phyloP scores from a whole-genome alignment of 2,329 filamentous ascomycete species.

The Fonsecaea pedrosoi region DNA sequence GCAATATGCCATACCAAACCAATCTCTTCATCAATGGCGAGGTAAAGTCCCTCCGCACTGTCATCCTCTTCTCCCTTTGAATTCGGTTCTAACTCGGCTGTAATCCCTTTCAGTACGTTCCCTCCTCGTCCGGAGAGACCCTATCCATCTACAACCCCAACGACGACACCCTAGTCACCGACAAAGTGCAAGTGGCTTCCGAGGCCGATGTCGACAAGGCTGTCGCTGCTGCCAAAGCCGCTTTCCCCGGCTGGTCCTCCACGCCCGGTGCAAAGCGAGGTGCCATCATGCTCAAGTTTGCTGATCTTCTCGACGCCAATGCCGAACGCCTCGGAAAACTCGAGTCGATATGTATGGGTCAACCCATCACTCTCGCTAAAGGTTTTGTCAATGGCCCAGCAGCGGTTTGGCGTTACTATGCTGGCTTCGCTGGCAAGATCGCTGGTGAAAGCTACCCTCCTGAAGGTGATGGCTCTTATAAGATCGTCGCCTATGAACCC shows the following conservation, averaged over 20 bases:
- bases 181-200: constrained; percentile 41
- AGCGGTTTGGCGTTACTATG: constrained; percentile 68
- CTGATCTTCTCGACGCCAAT: constrained; percentile 70
- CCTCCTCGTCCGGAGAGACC: constrained; percentile 47
- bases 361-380: constrained; percentile 68
- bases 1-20: constrained; percentile 59
- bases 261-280: constrained; percentile 41
- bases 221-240: constrained; percentile 47
- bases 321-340: constrained; percentile 67
- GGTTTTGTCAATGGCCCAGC: constrained; percentile 28
- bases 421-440: constrained; percentile 79
- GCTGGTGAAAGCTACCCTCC: constrained; percentile 66
- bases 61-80: neutral
- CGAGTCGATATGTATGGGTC: constrained; percentile 82
- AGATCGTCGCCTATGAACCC: constrained; percentile 42
- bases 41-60: constrained; percentile 17
- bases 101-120: constrained; percentile 45
- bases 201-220: constrained; percentile 46
- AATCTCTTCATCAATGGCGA: constrained; percentile 55
- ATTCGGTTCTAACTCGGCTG: neutral
- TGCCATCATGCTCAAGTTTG: constrained; percentile 41
- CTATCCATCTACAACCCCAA: constrained; percentile 48
- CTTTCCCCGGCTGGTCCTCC: constrained; percentile 43
- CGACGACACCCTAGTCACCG: constrained; percentile 39
- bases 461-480: constrained; percentile 41